Evolutionary conservation across 2,329 filamentous ascomycete genomes (phyloP), one percentile per base, ranked within the genome.

Genomic region (Plenodomus tracheiphilus): DNA sequence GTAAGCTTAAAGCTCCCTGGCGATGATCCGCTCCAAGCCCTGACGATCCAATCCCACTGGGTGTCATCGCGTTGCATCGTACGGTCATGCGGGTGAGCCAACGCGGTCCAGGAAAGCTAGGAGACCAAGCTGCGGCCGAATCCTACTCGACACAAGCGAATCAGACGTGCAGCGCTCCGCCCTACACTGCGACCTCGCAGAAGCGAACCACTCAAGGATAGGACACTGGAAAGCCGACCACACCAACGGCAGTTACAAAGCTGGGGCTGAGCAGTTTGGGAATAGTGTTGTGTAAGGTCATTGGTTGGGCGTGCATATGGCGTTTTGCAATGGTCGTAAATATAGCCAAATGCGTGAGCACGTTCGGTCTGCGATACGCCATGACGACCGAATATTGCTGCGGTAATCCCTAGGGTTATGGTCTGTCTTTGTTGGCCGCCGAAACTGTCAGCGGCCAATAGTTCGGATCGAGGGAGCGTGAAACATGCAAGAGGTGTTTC

Each of bases 221-320:
- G 11, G 28, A 32, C 6, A 15, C 28, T 32, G 28, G 28, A 15
- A 32, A 32, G 8, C 6, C 11, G 28, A 11, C 30, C 7, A 21
- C 17, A 35, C 41, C 51, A 16, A 32, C 35, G 37, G 37, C 10
- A 47, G 40, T 49, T 46, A 49, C 56, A 54, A 62, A 47, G 48
- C 52, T 57, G 61, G 59, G 65, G 64, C 64, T 63, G 62, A 65
- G 60, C 54, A 46, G 44, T 48, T 51, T 49, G 42, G 40, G 53
- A 45, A 46, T 50, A 46, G 56, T 43, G 55, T 51, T 46, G 51
- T 57, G 54, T 52, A 45, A 37, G 43, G 47, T 51, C 45, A 54
- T 54, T 45, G 56, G 42, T 44, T 49, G 34, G 47, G 49, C 53
- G 47, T 53, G 48, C 51, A 58, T 47, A 36, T 56, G 50, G 51